phyloP scores from a whole-genome alignment of 164 flowering plant genomes.

The Kalanchoe fedtschenkoi region DNA sequence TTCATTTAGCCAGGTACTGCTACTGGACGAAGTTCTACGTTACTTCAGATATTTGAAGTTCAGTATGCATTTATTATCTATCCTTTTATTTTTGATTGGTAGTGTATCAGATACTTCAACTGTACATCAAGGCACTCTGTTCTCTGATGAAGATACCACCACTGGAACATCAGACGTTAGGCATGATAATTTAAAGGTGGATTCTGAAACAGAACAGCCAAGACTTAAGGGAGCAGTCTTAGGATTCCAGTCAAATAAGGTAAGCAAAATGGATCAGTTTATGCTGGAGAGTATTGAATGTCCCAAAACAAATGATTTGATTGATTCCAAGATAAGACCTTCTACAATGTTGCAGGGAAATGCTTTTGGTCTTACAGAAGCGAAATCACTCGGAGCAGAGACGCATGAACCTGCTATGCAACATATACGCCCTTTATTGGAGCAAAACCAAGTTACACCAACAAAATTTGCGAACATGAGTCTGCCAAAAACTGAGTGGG shows the following conservation, averaged over 20 bases:
- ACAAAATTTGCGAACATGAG: conserved; percentile 5
- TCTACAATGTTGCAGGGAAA: conserved; percentile 9
- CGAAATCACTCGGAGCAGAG: conserved; percentile 9
- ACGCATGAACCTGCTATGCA: conserved; percentile 14
- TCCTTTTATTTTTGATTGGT: neutral
- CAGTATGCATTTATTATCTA: neutral
- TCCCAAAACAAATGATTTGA: neutral
- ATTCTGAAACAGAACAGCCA: conserved; percentile 3
- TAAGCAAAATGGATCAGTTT: neutral
- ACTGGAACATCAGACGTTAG: neutral
- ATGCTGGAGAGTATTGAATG: neutral
- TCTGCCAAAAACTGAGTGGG: neutral
- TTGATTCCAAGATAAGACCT: conserved; percentile 11
- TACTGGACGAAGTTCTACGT: neutral
- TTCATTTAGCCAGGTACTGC: conserved; percentile 63
- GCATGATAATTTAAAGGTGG: neutral
- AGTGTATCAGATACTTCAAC: neutral
- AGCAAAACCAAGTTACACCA: conserved; percentile 7
- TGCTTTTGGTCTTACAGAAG: conserved; percentile 9
- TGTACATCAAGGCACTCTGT: neutral
- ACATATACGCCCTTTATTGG: conserved; percentile 5
- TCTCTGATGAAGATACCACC: neutral
- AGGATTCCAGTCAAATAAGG: neutral
- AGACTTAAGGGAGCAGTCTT: neutral
- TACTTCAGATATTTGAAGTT: neutral